phyloP scores from a whole-genome alignment of 2,329 filamentous ascomycete species.

The Verticillium albo-atrum region DNA sequence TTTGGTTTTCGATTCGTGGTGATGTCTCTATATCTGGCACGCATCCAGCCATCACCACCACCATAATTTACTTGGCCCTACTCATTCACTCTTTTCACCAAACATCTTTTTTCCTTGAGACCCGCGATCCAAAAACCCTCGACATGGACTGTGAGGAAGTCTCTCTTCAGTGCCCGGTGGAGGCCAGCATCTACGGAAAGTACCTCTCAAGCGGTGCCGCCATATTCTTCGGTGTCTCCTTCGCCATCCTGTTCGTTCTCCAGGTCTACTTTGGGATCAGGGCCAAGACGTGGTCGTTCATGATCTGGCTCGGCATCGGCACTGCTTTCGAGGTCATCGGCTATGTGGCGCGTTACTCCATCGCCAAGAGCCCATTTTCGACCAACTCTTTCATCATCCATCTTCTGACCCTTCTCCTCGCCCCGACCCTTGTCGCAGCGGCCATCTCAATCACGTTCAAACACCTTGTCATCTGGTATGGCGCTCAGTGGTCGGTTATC shows the following conservation, averaged over 20 bases:
- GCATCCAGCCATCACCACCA: no score
- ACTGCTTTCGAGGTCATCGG: not conserved
- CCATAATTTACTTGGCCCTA: no score
- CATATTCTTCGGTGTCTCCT: not conserved
- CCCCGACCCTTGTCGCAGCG: conserved; percentile 37
- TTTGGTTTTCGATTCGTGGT: no score
- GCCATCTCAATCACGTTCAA: conserved; percentile 42
- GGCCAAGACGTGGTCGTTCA: conserved; percentile 1
- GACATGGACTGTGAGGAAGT: not conserved
- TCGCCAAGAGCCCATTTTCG: conserved; percentile 31
- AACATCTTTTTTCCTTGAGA: not conserved
- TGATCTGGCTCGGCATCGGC: not conserved
- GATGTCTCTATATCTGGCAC: no score
- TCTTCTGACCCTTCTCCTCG: conserved; percentile 35
- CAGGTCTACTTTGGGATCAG: not conserved
- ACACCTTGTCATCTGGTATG: conserved; percentile 38
- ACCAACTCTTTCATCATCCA: conserved; percentile 33
- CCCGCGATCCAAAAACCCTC: not conserved
- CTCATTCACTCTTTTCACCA: not conserved
- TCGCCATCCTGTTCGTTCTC: not conserved
- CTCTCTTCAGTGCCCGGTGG: not conserved
- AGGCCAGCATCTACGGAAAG: not conserved
- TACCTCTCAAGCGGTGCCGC: not conserved
- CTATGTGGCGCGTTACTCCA: not conserved
- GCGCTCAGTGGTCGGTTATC: conserved; percentile 31